phyloP scores from a whole-genome alignment of 73 alveolate species.

The Effrenium voratum region DNA sequence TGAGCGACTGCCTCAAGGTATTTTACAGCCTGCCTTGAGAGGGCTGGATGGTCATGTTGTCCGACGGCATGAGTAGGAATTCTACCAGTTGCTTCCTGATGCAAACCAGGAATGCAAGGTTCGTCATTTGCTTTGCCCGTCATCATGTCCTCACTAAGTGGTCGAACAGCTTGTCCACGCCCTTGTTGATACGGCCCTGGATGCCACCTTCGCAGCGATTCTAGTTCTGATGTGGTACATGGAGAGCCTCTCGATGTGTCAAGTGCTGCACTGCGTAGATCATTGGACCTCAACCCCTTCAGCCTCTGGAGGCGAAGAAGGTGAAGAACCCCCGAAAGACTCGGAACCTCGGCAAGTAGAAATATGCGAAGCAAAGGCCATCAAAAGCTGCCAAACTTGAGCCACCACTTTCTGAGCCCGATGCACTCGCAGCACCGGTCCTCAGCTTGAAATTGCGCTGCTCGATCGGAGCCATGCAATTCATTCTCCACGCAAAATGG shows the following conservation, averaged over 20 bases:
- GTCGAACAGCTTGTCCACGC: conserved; percentile 90
- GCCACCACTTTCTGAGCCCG: neutral
- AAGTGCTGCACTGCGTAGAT: no score
- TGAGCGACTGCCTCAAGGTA: no score
- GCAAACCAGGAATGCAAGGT: neutral
- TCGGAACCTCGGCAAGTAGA: conserved; percentile 39
- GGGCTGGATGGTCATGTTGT: conserved; percentile 64
- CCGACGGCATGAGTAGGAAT: conserved; percentile 68
- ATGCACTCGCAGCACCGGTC: conserved; percentile 86
- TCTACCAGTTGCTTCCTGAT: conserved; percentile 67
- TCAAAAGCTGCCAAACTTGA: no score
- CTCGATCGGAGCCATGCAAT: no score
- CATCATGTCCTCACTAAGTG: conserved; percentile 41
- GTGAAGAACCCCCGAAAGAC: conserved; percentile 83
- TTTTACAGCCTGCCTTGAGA: conserved; percentile 67
- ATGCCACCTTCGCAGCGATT: conserved; percentile 89
- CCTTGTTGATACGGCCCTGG: conserved; percentile 93
- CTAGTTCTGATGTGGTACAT: no score
- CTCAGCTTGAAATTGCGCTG: no score
- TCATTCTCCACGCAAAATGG: no score
- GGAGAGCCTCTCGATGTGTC: no score
- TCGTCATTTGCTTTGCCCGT: no score
- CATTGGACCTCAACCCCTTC: no score
- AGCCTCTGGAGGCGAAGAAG: conserved; percentile 85
- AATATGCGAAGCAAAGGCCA: no score